Evolutionary conservation across 495 filamentous ascomycete genomes (phyloP), one percentile per base, ranked within the genome.

Genomic region (Aspergillus heteromorphus): DNA sequence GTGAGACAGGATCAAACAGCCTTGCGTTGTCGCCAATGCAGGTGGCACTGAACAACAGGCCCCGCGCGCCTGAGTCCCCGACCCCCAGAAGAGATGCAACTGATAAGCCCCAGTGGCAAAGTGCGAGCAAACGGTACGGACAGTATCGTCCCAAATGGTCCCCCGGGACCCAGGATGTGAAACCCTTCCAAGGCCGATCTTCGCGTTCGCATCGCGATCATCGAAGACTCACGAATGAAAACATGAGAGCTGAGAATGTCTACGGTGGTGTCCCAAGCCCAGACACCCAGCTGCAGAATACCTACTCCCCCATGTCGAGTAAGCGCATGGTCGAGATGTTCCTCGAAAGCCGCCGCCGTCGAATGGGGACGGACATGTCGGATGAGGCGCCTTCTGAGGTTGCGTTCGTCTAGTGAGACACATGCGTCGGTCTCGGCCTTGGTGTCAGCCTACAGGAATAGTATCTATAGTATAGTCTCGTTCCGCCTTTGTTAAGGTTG

Each of bases 311-410:
- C 0, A 66, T 80, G 14, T 79, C 78, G 21, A 80, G 77, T 60
- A 78, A 80, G 59, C 72, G 65, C 51, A 83, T 86, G 78, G 81
- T 85, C 19, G 80, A 86, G 49, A 54, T 78, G 54, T 85, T 84
- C 59, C 62, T 86, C 60, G 76, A 74, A 42, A 82, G 76, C 53
- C 72, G 80, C 23, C 74, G 79, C 1, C 75, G 55, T 43, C 74
- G 73, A 31, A 74, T 73, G 52, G 71, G 62, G 11, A 34, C 51
- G 20, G 64, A 60, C 2, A 21, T 53, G 20, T 55, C 61, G 6
- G 62, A 67, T 14, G 52, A 56, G 14, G 62, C 53, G 23, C 23
- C 48, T 2, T 42, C 61, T 25, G 59, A 58, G 14, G 57, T 51
- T 16, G 70, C 65, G 3, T 73, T 74, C 56, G 40, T 73, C 9